These are phyloP conservation scores for Aspergillus pseudotamarii DNA, from an alignment of 2,329 filamentous ascomycete species.

Conservation along the genomic window DNA sequence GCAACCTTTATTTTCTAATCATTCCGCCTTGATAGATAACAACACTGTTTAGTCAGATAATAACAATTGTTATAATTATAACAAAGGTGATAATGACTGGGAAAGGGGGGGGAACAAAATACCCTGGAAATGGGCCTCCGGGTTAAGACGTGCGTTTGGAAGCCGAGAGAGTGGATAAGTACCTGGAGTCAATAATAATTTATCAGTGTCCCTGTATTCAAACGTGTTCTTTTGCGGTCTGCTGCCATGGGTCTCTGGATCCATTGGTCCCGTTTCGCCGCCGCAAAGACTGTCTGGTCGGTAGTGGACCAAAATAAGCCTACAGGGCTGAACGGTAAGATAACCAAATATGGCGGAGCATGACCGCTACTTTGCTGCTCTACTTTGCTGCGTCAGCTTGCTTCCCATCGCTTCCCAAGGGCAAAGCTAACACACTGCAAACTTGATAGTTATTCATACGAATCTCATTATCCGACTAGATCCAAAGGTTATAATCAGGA, in stretches of 20 bases:
- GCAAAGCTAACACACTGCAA: neutral
- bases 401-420: neutral
- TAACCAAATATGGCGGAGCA: constrained; percentile 7
- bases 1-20: neutral
- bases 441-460: neutral
- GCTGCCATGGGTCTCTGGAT: constrained; percentile 12
- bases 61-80: neutral
- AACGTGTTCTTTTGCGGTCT: constrained; percentile 30
- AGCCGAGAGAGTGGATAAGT: constrained; percentile 3
- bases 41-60: neutral
- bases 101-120: neutral
- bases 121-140: constrained; percentile 6
- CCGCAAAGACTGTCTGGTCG: constrained; percentile 11
- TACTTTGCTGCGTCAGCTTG: neutral
- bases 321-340: constrained; percentile 26
- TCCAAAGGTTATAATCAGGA: neutral
- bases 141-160: constrained; percentile 6
- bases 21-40: neutral
- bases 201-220: constrained; percentile 11
- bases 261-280: constrained; percentile 10
- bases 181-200: constrained; percentile 4
- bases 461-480: neutral
- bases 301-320: constrained; percentile 10
- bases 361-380: neutral
- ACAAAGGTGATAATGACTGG: neutral